These are phyloP conservation scores for Jaenimonas drosophilae DNA, from an alignment of 208 protist species.

Conservation along the genomic window DNA sequence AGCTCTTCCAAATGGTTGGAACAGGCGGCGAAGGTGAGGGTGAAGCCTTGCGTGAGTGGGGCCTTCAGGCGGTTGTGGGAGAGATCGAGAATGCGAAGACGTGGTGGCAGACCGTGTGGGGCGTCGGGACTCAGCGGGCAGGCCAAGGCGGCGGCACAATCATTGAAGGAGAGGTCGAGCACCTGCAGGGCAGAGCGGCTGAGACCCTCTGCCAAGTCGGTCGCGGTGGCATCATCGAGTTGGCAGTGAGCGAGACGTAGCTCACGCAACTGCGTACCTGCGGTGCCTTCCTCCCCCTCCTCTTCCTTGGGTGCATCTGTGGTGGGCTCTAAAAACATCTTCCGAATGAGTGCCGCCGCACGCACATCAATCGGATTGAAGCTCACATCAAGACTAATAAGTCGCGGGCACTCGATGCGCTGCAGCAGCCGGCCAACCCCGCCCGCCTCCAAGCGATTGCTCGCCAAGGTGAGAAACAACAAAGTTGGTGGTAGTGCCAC, in stretches of 20 bases:
- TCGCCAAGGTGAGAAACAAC: too few relatives aligned
- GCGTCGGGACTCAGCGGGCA: constrained; percentile 4
- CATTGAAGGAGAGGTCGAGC: constrained; percentile 30
- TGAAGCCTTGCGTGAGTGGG: constrained; percentile 16
- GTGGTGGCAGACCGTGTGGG: constrained; percentile 15
- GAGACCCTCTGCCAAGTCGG: constrained; percentile 18
- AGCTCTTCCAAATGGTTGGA: constrained; percentile 24
- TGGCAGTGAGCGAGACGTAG: constrained; percentile 17
- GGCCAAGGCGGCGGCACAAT: constrained; percentile 24
- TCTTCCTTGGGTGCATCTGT: too few relatives aligned
- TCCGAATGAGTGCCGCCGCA: too few relatives aligned
- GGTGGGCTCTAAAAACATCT: too few relatives aligned
- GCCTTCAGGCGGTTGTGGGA: constrained; percentile 27
- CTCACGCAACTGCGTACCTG: constrained; percentile 2
- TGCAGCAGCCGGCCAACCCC: too few relatives aligned
- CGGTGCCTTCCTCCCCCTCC: too few relatives aligned
- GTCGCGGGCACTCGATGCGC: too few relatives aligned
- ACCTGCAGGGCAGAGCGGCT: constrained; percentile 9
- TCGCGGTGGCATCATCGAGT: constrained; percentile 22
- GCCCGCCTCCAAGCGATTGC: too few relatives aligned
- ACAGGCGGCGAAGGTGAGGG: constrained; percentile 13
- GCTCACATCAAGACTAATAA: too few relatives aligned
- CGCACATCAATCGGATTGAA: too few relatives aligned
- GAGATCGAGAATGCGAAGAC: constrained; percentile 26
- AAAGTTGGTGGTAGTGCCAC: constrained; percentile 8